Evolutionary conservation across 2,329 filamentous ascomycete species (phyloP), one percentile per base, ranked within the genome.

Genomic region (Acephala macrosclerotiorum): DNA sequence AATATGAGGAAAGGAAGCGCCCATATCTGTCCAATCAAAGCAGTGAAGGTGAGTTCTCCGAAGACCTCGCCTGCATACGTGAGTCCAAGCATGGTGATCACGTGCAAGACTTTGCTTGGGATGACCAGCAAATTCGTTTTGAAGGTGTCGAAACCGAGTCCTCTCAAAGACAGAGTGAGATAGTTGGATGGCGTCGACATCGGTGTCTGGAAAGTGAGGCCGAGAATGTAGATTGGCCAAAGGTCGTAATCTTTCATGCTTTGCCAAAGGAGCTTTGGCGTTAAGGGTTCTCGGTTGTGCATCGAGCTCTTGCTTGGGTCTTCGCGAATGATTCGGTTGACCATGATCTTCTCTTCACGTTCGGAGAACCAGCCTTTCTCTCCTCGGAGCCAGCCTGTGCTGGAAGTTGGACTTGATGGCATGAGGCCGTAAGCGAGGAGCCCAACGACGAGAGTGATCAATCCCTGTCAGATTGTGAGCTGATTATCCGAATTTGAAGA

Each of bases 111-210:
- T 64, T 83, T 82, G 5, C 79, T 82, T 0, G 86, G 84, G 18
- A 91, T 90, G 1, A 84, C 83, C 11, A 91, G 81, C 45, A 91
- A 74, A 72, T 90, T 91, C 1, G 87, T 82, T 26, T 86, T 78
- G 74, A 91, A 89, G 1, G 84, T 87, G 67, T 81, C 78, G 76
- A 89, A 89, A 1, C 83, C 88, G 0, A 90, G 77, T 1, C 80
- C 78, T 57, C 83, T 82, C 5, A 91, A 80, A 1, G 84, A 86
- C 6, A 89, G 81, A 0, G 88, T 88, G 4, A 91, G 79, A 66
- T 89, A 90, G n/a, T 80, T 80, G 0, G 79, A 75, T 0, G 84
- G 83, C 0, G 81, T 66, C 16, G 63, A 42, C 67, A 79, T 79
- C 0, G 88, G 88, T n/a, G 87, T 85, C 64, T 85, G 83, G 66